Percentiles rank a stretch among this genome's conserved stretches.
These are phyloP conservation scores for Trypanosoma cruzi DNA, from an alignment of 208 protist species.

Conservation along the genomic window DNA sequence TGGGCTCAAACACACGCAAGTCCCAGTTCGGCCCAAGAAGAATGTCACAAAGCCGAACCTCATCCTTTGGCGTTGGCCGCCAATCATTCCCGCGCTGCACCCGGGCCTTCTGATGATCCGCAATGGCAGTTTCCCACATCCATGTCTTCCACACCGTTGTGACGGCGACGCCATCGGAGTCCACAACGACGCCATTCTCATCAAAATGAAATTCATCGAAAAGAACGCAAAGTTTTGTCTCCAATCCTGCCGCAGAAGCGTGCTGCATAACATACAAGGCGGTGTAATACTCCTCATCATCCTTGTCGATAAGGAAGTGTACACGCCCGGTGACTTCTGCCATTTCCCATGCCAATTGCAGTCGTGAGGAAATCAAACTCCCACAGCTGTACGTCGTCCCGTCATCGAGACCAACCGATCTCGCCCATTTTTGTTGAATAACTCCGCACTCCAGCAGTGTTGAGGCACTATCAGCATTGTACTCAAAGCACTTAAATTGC, in stretches of 20 bases:
- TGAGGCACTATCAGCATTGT: slow-evolving; percentile 92
- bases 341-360: slow-evolving; percentile 62
- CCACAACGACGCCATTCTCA: slow-evolving; percentile 64
- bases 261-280: slow-evolving; percentile 78
- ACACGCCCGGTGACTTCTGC: slow-evolving; percentile 71
- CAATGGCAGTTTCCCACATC: slow-evolving; percentile 91
- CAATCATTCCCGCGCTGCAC: slow-evolving; percentile 64
- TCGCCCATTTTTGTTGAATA: slow-evolving; percentile 90
- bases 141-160: slow-evolving; percentile 92
- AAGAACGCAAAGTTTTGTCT: slow-evolving; percentile 83
- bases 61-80: slow-evolving; percentile 63
- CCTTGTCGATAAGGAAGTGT: slow-evolving; percentile 89
- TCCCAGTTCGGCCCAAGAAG: slow-evolving; percentile 73
- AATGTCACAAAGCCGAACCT: slow-evolving; percentile 87
- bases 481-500: slow-evolving; percentile 90
- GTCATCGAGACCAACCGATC: slow-evolving; percentile 67
- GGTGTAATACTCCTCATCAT: slow-evolving; percentile 90
- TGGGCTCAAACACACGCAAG: slow-evolving; percentile 85
- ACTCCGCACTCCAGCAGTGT: slow-evolving; percentile 86
- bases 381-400: slow-evolving; percentile 56
- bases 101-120: slow-evolving; percentile 63
- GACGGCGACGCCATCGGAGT: slow-evolving; percentile 77
- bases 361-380: slow-evolving; percentile 54
- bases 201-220: slow-evolving; percentile 92
- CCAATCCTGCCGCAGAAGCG: slow-evolving; percentile 71